Evolutionary conservation across 2,329 filamentous ascomycete genomes (phyloP), one percentile per base, ranked within the genome.

Genomic region (Alternaria ventricosa): DNA sequence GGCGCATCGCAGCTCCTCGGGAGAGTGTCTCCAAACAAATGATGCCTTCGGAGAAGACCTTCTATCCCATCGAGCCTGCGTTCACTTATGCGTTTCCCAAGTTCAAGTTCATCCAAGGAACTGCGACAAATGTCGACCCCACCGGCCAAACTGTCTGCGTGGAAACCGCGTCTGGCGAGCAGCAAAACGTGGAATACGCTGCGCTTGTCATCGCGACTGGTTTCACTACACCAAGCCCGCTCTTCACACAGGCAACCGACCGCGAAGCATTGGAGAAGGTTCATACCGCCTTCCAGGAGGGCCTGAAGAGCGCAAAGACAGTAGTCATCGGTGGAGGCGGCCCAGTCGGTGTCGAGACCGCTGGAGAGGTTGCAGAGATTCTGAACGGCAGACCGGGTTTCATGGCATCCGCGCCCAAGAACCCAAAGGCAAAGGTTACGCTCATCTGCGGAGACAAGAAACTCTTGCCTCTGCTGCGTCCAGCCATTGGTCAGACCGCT

Each of bases 161-260:
- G 3, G 70, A 69, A 20, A 80, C 77, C 18, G 78, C 72, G 20
- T 73, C 75, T 22, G 75, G 69, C 61, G 77, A 73, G 60, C 71
- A 74, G 45, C 69, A 70, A 47, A 69, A 67, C 9, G 71, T 88
- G 25, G 71, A 79, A 6, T 89, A 86, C 71, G 81, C 85, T 57
- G 82, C 85, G 12, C 82, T 89, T 9, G 80, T 89, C 44, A 85
- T 88, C 66, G 86, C 86, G 4, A 87, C 86, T 2, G 87, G 87
- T 4, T 82, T 85, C 23, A 81, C 76, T 13, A 85, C 86, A 1
- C 76, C 81, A 0, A 82, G 82, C 9, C 80, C 84, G 0, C 74
- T 83, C 3, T 79, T 85, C 54, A 85, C 84, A 12, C 76, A 82
- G 10, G 61, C 65, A 1, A 83, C 81, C 22, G 71, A 72, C 41